Evolutionary conservation across 192 early-diverging fungal species (phyloP), one percentile per base, ranked within the genome.

Genomic region (Coemansia sp.): DNA sequence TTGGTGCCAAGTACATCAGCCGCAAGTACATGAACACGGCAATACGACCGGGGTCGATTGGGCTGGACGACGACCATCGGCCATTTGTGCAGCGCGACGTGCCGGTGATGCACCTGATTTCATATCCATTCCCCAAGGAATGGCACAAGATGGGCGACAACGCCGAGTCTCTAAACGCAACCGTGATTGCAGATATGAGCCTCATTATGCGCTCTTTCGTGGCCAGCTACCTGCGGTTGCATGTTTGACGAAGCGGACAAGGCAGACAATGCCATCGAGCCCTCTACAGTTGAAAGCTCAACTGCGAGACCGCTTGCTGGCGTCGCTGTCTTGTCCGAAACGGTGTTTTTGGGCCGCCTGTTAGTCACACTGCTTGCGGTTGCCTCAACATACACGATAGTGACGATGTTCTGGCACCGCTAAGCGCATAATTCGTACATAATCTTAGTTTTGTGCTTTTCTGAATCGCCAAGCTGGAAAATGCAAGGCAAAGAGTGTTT

Each of bases 101-200:
- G 0, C 88, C 91, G 2, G 82, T 93, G 40, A 77, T 95, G 15
- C 96, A 98, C 62, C 51, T 92, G 23, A 98, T 98, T 48, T 82
- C 94, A 5, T 54, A 62, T 15, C 89, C 88, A 12, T 98, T 98
- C 69, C 94, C 96, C 12, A 42, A 41, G 16, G 88, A 87, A 1
- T 98, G 96, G 96, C 96, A 98, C 58, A 92, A 60, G 0, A 39
- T 80, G 2, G 36, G 75, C 53, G 96, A 98, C 67, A 83, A 92
- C 58, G 87, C 82, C 11, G 66, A 80, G 16, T 85, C 84, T 8
- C 69, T 96, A 5, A 81, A 86, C 46, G 58, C 70, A 6, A 69
- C 73, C 11, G 79, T 81, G 5, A 82, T 92, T 5, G 67, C 80
- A n/a, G 92, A 93, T 57, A 82, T 90, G 66, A 84, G 86, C 30